A percentile compares a stretch with the other conserved stretches of the same genome.
Evolutionary conservation across 2,329 filamentous ascomycete genomes (phyloP).

Genomic region (Fusarium sp.): DNA sequence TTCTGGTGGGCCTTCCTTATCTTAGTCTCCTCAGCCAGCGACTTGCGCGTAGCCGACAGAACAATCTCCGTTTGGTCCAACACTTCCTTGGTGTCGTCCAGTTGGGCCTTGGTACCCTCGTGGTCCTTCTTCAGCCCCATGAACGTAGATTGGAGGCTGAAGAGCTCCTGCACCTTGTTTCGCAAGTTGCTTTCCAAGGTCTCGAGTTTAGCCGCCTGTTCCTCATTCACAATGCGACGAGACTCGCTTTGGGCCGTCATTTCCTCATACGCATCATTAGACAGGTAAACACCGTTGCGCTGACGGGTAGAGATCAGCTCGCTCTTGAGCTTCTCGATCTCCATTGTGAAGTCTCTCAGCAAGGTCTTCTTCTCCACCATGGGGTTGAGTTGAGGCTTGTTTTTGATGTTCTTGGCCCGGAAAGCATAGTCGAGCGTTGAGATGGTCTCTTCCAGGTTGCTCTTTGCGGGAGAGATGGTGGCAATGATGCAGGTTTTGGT

Average conservation of each 20-base stretch:
- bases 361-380: constrained; percentile 94
- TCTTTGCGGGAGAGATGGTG: constrained; percentile 93
- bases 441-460: constrained; percentile 97
- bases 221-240: constrained; percentile 89
- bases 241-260: constrained; percentile 95
- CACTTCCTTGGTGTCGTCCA: constrained; percentile 86
- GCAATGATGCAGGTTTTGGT: constrained; percentile 99
- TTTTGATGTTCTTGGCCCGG: constrained; percentile 97
- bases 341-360: constrained; percentile 88
- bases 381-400: constrained; percentile 96
- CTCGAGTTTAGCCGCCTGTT: constrained; percentile 92
- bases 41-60: constrained; percentile 81
- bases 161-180: constrained; percentile 94
- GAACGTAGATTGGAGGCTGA: constrained; percentile 88
- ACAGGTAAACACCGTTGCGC: constrained; percentile 94
- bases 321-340: constrained; percentile 95
- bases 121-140: constrained; percentile 92
- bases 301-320: constrained; percentile 94
- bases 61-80: constrained; percentile 92
- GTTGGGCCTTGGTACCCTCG: constrained; percentile 78
- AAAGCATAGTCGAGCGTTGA: constrained; percentile 98
- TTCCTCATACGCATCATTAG: constrained; percentile 90
- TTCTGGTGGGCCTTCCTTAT: constrained; percentile 87
- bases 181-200: constrained; percentile 91
- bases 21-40: constrained; percentile 83